phyloP scores from a whole-genome alignment of 257 asterid species.

The Leonotis leonurus region DNA sequence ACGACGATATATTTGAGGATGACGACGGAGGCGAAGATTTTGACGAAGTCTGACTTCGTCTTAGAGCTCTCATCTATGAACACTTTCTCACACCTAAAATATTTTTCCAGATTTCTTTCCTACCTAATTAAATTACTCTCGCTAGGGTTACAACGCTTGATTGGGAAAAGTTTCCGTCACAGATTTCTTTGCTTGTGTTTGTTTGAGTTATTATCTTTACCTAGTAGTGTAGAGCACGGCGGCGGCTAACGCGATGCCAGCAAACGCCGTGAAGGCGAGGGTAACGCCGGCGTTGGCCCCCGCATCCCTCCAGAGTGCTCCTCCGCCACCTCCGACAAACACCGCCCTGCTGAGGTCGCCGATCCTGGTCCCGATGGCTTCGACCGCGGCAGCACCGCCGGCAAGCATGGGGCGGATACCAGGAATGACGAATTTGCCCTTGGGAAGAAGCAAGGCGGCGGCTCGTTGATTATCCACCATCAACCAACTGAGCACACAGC shows the following conservation, averaged over 20 bases:
- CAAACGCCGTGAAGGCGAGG: conserved; percentile 68
- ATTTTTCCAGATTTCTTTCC: neutral
- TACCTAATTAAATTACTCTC: conserved; percentile 25
- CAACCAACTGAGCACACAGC: conserved; percentile 37
- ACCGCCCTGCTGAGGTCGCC: conserved; percentile 31
- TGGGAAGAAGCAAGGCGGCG: conserved; percentile 27
- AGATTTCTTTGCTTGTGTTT: neutral
- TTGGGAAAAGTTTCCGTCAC: conserved; percentile 8
- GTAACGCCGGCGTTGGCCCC: conserved; percentile 47
- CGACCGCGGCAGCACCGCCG: conserved; percentile 32
- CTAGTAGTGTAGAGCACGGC: conserved; percentile 52
- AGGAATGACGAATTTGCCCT: conserved; percentile 41
- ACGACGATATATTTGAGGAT: conserved; percentile 55
- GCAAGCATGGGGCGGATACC: conserved; percentile 31
- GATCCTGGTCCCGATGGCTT: conserved; percentile 32
- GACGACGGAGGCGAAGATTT: conserved; percentile 74
- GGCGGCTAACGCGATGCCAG: conserved; percentile 76
- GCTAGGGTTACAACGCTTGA: conserved; percentile 47
- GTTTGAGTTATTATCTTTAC: conserved; percentile 25
- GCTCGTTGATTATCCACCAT: conserved; percentile 54
- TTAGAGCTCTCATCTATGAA: conserved; percentile 83
- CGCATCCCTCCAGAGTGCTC: conserved; percentile 35
- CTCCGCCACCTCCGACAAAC: conserved; percentile 27
- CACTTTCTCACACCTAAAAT: neutral
- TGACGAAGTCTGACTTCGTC: conserved; percentile 85